Evolutionary conservation across 2,329 filamentous ascomycete genomes (phyloP), one percentile per base, ranked within the genome.

Genomic region (Trichoderma afroharzianum): DNA sequence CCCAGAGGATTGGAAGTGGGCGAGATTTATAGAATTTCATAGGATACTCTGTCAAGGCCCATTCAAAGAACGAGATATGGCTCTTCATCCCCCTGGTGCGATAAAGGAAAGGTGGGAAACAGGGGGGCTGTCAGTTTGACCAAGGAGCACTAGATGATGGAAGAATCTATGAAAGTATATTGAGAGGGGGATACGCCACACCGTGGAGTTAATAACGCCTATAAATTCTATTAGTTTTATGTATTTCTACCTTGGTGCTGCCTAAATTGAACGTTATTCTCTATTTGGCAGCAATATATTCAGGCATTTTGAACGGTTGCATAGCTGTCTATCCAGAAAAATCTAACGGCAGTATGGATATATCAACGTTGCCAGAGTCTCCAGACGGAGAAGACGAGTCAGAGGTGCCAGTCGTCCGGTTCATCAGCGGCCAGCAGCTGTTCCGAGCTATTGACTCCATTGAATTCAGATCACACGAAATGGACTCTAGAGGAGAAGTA

Each of bases 1-100:
- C 2, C 32, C 33, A 9, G 50, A 67, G 18, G 33, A 68, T 32
- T 58, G 33, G 53, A 68, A 57, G n/a, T 68, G 53, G 64, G 32
- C 53, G 11, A 58, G 21, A 39, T 26, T 66, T n/a, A 39, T 24
- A 36, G 47, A 66, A 26, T 26, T 5, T 24, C 18, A 36, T 9
- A 8, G n/a, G 8, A 4, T 66, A 26, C n/a, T 66, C 47, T n/a
- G 12, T 21, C 9, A 33, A 21, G 18, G 47, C 30, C 14, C 30
- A 55, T 43, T 9, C 2, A 26, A 66, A 21, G 24, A 33, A 9
- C 7, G 24, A 18, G 14, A 67, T 67, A 43, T 57, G 63, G 50
- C 50, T 15, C 4, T 55, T 55, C 30, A 36, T 3, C 63, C 63
- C 3, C 63, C 30, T 55, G 30, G 43, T 26, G 30, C 32, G n/a